These are phyloP conservation scores for Gillenia trifoliata DNA, from an alignment of 306 rosid genomes.

Conservation along the genomic window DNA sequence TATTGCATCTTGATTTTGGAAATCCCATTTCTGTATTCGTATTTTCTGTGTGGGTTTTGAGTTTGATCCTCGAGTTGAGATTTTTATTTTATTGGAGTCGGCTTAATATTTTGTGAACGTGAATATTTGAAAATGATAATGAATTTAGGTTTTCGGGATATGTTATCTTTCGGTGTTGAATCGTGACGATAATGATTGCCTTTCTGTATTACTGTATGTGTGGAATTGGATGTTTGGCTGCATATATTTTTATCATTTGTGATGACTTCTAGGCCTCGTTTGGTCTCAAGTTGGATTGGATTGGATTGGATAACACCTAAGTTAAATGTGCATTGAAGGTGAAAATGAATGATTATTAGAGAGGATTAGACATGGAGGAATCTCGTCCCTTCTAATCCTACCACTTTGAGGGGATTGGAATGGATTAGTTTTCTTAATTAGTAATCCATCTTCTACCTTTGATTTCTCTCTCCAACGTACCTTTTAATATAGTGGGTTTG, in stretches of 20 bases:
- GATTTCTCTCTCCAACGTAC: too few species aligned
- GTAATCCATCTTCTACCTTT: too few species aligned
- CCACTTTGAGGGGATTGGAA: too few species aligned
- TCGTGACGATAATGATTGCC: not conserved
- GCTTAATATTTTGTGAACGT: not conserved
- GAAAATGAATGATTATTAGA: too few species aligned
- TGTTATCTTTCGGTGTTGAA: not conserved
- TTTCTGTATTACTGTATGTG: not conserved
- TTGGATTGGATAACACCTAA: not conserved
- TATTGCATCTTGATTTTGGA: too few species aligned
- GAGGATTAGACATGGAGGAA: too few species aligned
- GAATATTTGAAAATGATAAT: not conserved
- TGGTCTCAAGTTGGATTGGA: not conserved
- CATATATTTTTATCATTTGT: not conserved
- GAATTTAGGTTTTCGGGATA: not conserved
- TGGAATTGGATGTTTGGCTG: not conserved
- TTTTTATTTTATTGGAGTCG: not conserved
- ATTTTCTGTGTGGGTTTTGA: not conserved
- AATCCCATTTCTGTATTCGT: not conserved
- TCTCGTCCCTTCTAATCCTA: too few species aligned
- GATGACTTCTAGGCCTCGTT: not conserved
- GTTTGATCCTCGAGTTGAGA: not conserved
- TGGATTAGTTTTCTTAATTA: not conserved
- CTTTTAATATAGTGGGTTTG: not conserved
- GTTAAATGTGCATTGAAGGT: not conserved